Evolutionary conservation across 495 filamentous ascomycete species (phyloP).

Genomic region (Aspergillus wentii): DNA sequence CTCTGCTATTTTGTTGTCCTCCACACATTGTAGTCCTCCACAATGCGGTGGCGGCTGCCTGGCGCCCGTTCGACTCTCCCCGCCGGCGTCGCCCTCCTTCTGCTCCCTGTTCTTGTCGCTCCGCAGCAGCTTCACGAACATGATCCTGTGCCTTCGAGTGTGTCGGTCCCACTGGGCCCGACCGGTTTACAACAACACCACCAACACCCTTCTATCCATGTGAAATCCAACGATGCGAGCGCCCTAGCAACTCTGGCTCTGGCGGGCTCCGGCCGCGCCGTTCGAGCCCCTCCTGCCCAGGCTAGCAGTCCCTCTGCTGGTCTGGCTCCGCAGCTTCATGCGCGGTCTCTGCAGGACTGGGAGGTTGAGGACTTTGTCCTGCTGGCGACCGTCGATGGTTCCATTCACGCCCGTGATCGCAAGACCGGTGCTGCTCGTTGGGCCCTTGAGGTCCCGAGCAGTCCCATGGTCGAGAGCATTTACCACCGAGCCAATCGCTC

Average conservation of each 20-base stretch:
- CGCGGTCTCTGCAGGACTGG: slow-evolving; percentile 97
- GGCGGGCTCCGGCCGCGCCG: slow-evolving; percentile 65
- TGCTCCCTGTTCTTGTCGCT: slow-evolving; percentile 40
- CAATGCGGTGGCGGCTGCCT: slow-evolving; percentile 47
- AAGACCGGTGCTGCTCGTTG: slow-evolving; percentile 78
- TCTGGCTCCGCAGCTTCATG: slow-evolving; percentile 74
- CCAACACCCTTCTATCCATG: slow-evolving; percentile 20
- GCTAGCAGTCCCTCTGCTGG: slow-evolving; percentile 59
- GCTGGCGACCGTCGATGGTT: slow-evolving; percentile 98
- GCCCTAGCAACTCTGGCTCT: slow-evolving; percentile 92
- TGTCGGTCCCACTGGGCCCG: slow-evolving; percentile 27
- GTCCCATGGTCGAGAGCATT: slow-evolving; percentile 83
- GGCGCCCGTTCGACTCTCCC: slow-evolving; percentile 42
- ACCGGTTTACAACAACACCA: slow-evolving; percentile 13
- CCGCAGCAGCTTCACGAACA: slow-evolving; percentile 44
- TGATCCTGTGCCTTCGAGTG: slow-evolving; percentile 25
- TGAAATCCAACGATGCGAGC: slow-evolving; percentile 75
- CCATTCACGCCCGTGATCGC: slow-evolving; percentile 86
- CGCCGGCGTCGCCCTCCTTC: slow-evolving; percentile 44
- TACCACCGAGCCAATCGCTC: slow-evolving; percentile 74
- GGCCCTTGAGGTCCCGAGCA: slow-evolving; percentile 70
- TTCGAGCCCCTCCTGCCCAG: slow-evolving; percentile 77
- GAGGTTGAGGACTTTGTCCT: slow-evolving; percentile 99
- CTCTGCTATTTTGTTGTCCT: not conserved
- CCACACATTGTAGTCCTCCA: slow-evolving; percentile 29